Evolutionary conservation across 768 basidiomycete species (phyloP).

Genomic region (Leucosporidium creatinivorum): DNA sequence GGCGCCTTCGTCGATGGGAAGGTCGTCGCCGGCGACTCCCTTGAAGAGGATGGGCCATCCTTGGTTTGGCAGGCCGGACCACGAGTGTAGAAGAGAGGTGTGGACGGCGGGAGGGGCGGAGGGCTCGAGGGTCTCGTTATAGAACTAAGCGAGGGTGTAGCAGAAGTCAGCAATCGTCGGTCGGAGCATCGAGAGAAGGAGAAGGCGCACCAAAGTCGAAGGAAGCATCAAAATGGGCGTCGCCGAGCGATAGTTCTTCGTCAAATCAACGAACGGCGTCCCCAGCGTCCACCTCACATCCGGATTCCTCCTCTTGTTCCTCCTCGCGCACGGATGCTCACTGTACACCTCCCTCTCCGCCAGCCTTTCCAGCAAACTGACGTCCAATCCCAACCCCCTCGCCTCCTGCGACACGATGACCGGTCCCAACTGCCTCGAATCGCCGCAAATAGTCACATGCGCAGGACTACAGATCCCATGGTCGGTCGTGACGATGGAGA

Average conservation of each 20-base stretch:
- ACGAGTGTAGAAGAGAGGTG: conserved; percentile 18
- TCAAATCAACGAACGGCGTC: conserved; percentile 31
- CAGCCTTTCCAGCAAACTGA: conserved; percentile 42
- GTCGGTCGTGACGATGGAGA: conserved; percentile 28
- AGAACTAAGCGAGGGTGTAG: conserved; percentile 36
- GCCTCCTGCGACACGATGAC: conserved; percentile 38
- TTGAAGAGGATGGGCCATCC: conserved; percentile 40
- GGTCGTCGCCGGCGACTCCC: conserved; percentile 37
- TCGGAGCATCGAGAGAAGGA: background rate
- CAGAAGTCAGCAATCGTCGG: no score
- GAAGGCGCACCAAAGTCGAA: conserved; percentile 27
- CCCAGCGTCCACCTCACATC: conserved; percentile 4
- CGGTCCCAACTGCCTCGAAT: conserved; percentile 42
- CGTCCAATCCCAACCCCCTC: conserved; percentile 39
- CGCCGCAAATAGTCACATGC: conserved; percentile 41
- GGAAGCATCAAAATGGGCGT: conserved; percentile 42
- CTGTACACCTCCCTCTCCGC: background rate
- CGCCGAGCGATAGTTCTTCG: conserved; percentile 41
- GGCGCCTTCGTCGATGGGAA: conserved; percentile 42
- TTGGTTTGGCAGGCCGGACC: conserved; percentile 36
- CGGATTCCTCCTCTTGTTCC: conserved; percentile 2
- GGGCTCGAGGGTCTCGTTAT: conserved; percentile 41
- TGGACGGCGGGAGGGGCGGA: conserved; percentile 12
- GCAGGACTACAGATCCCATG: conserved; percentile 18
- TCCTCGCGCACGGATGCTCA: conserved; percentile 9